Evolutionary conservation across 306 rosid species (phyloP).

Genomic region (Astragalus glycyphyllos): DNA sequence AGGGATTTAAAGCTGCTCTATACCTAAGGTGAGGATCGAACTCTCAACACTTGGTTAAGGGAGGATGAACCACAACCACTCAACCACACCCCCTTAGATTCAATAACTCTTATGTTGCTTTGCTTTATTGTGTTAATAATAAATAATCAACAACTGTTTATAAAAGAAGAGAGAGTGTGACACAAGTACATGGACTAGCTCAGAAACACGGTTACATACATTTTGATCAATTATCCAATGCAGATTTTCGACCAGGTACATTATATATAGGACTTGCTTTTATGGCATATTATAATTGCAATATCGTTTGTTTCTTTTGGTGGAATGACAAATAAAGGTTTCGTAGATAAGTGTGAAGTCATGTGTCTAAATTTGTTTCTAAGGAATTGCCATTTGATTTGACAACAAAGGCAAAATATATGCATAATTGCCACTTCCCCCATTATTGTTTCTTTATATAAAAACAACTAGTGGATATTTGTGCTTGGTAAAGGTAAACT

Average conservation of each 20-base stretch:
- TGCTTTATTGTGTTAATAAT: conserved; percentile 5
- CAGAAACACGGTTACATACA: conserved; percentile 39
- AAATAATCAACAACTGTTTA: background rate
- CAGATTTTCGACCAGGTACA: conserved; percentile 45
- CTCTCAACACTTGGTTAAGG: no score
- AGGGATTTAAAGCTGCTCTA: no score
- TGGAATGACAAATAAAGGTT: conserved; percentile 14
- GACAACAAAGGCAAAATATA: background rate
- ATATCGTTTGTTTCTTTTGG: conserved; percentile 27
- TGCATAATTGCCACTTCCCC: no score
- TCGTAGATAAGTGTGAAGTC: conserved; percentile 9
- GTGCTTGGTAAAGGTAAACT: no score
- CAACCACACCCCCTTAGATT: no score
- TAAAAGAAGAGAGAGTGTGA: background rate
- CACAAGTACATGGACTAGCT: background rate
- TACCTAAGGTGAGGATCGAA: no score
- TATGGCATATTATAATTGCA: conserved; percentile 15
- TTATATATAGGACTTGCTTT: conserved; percentile 19
- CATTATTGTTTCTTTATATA: no score
- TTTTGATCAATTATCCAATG: conserved; percentile 14
- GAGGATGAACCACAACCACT: conserved; percentile 39
- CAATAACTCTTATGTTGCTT: background rate
- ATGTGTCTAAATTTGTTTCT: conserved; percentile 1
- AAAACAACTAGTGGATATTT: no score
- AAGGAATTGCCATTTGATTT: background rate